phyloP scores from a whole-genome alignment of 768 basidiomycete genomes.

The Rhodosporidiobolus sp. region DNA sequence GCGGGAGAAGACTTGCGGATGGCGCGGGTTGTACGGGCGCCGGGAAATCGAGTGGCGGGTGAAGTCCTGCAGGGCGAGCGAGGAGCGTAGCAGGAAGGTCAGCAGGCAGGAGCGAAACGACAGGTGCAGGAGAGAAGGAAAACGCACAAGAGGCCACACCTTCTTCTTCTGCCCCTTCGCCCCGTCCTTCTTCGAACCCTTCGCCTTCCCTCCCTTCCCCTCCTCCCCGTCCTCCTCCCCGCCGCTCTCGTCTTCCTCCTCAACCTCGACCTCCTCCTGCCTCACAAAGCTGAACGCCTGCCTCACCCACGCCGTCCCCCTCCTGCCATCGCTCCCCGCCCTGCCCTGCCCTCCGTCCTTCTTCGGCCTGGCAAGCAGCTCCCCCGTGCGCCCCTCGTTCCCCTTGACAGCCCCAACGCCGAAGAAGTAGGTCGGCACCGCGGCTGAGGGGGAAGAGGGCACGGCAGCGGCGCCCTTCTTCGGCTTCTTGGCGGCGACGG shows the following conservation, averaged over 20 bases:
- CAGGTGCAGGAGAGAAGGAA: background rate
- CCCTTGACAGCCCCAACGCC: background rate
- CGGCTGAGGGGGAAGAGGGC: background rate
- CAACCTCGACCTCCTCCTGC: background rate
- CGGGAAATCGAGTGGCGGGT: background rate
- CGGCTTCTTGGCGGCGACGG: too few species aligned
- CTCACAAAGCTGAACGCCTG: conserved; percentile 4
- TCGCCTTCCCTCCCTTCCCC: background rate
- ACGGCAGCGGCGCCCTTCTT: too few species aligned
- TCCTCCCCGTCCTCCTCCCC: conserved; percentile 1
- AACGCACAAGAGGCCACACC: background rate
- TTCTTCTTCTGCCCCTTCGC: background rate
- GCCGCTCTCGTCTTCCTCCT: too few species aligned
- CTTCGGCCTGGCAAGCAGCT: background rate
- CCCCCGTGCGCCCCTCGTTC: background rate
- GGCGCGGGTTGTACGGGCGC: conserved; percentile 8
- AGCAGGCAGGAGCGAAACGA: background rate
- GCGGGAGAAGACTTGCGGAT: conserved; percentile 16
- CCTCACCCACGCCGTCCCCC: background rate
- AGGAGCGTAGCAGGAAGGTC: background rate
- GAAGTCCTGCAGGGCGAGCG: background rate
- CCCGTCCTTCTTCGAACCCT: background rate
- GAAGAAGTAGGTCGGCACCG: conserved; percentile 8
- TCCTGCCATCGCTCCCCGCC: background rate
- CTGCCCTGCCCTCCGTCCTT: background rate